A percentile compares a stretch with the other conserved stretches of the same genome.
Evolutionary conservation across 169 alveolate genomes (phyloP).

Genomic region (Eimeria necatrix): DNA sequence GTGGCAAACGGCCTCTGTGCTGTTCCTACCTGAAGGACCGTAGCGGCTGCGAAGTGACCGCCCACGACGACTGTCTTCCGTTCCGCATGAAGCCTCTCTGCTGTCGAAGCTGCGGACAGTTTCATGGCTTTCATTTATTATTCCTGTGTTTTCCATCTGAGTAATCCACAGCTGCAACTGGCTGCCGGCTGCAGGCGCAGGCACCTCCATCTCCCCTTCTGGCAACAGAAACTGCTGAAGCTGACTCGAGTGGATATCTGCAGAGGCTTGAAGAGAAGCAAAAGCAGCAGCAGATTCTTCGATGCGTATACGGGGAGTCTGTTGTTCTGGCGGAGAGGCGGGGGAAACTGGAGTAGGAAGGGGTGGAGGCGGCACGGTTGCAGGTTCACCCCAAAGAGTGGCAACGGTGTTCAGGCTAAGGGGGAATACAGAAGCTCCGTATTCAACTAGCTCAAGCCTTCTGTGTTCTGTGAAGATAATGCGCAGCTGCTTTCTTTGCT

Average conservation of each 20-base stretch:
- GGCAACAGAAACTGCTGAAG: too few relatives aligned
- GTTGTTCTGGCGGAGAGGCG: not conserved
- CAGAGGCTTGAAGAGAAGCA: too few relatives aligned
- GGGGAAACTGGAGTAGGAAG: not conserved
- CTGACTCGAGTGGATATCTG: too few relatives aligned
- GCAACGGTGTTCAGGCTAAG: not conserved
- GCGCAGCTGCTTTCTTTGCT: not conserved
- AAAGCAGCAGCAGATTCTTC: too few relatives aligned
- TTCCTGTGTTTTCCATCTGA: too few relatives aligned
- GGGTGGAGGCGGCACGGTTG: not conserved
- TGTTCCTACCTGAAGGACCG: not conserved
- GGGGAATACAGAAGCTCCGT: not conserved
- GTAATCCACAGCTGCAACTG: not conserved
- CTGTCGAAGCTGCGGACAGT: not conserved
- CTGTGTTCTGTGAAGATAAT: not conserved
- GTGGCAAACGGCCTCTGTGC: not conserved
- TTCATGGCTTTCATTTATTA: not conserved
- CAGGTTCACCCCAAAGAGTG: not conserved
- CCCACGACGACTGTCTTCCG: not conserved
- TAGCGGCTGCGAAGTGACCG: not conserved
- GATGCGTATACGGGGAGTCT: too few relatives aligned
- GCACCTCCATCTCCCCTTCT: too few relatives aligned
- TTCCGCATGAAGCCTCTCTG: not conserved
- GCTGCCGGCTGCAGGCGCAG: too few relatives aligned
- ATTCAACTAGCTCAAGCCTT: not conserved